Percentiles rank a stretch among this genome's conserved stretches.
These are phyloP conservation scores for Aspergillus brunneoviolaceus DNA, from an alignment of 2,329 filamentous ascomycete genomes.

Conservation along the genomic window DNA sequence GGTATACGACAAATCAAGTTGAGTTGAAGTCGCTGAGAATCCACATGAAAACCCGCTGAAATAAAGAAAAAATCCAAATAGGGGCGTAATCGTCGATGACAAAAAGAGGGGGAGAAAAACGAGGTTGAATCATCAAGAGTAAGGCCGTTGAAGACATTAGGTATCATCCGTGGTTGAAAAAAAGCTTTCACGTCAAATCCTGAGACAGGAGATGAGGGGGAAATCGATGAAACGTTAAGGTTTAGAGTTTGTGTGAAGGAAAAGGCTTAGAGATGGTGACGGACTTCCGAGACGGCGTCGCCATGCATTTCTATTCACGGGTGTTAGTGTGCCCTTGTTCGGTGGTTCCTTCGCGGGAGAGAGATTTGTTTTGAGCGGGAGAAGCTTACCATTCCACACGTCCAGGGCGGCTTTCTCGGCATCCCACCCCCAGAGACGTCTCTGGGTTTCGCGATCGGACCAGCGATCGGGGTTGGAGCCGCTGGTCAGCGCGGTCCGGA, in stretches of 20 bases:
- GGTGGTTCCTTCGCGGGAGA: too few species aligned
- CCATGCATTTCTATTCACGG: not conserved
- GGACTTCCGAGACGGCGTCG: slow-evolving; percentile 2
- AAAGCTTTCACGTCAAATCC: too few species aligned
- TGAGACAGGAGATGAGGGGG: not conserved
- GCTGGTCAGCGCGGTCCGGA: slow-evolving; percentile 26
- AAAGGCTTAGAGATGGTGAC: not conserved
- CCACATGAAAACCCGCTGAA: not conserved
- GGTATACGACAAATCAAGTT: not conserved
- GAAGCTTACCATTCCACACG: slow-evolving; percentile 30
- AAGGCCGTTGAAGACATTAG: not conserved
- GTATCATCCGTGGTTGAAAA: too few species aligned
- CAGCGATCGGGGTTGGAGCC: slow-evolving; percentile 59
- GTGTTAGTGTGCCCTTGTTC: not conserved
- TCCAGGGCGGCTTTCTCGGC: slow-evolving; percentile 34
- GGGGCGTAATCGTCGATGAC: not conserved
- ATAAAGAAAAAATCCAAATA: not conserved
- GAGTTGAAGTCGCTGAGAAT: not conserved
- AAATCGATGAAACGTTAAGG: not conserved
- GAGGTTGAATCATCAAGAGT: not conserved
- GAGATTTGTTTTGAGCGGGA: too few species aligned
- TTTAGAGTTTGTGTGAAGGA: too few species aligned
- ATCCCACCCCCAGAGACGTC: slow-evolving; percentile 43
- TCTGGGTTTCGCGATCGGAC: slow-evolving; percentile 64
- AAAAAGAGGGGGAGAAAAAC: not conserved